Percentiles rank a stretch among this genome's conserved stretches.
phyloP scores from a whole-genome alignment of 2,329 filamentous ascomycete genomes.

The Fusarium sp. region DNA sequence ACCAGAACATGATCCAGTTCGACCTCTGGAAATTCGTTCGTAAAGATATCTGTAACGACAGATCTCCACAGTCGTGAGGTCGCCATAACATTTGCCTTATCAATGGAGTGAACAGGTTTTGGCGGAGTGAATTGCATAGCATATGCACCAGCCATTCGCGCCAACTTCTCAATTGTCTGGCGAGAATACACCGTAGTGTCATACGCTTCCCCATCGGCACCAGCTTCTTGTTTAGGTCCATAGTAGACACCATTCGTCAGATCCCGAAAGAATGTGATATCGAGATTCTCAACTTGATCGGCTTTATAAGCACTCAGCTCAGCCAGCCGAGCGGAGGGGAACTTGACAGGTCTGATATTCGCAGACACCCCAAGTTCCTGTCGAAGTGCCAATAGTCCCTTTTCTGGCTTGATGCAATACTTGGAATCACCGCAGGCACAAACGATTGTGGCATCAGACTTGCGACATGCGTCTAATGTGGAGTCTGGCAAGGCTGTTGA shows the following conservation, averaged over 20 bases:
- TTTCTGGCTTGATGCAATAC: conserved; percentile 57
- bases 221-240: conserved; percentile 63
- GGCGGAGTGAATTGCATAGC: conserved; percentile 63
- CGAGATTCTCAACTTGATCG: conserved; percentile 72
- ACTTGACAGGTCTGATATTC: conserved; percentile 83
- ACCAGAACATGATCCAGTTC: conserved; percentile 33
- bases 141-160: conserved; percentile 58
- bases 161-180: conserved; percentile 76
- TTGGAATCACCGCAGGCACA: conserved; percentile 19
- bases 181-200: conserved; percentile 73
- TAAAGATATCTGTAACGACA: conserved; percentile 27
- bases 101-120: conserved; percentile 53
- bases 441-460: conserved; percentile 15
- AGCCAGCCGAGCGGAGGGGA: conserved; percentile 76
- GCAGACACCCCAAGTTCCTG: conserved; percentile 63
- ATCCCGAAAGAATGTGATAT: conserved; percentile 83
- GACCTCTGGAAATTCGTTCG: conserved; percentile 36
- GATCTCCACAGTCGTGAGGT: conserved; percentile 39
- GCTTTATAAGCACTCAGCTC: conserved; percentile 76
- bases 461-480: conserved; percentile 19
- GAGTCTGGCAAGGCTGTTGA: background rate
- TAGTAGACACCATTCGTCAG: conserved; percentile 84
- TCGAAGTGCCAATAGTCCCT: conserved; percentile 77
- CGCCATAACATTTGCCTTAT: conserved; percentile 45
- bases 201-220: conserved; percentile 62